A percentile compares a stretch with the other conserved stretches of the same genome.
Evolutionary conservation across 257 asterid genomes (phyloP).

Genomic region (Salvia rosmarinus): DNA sequence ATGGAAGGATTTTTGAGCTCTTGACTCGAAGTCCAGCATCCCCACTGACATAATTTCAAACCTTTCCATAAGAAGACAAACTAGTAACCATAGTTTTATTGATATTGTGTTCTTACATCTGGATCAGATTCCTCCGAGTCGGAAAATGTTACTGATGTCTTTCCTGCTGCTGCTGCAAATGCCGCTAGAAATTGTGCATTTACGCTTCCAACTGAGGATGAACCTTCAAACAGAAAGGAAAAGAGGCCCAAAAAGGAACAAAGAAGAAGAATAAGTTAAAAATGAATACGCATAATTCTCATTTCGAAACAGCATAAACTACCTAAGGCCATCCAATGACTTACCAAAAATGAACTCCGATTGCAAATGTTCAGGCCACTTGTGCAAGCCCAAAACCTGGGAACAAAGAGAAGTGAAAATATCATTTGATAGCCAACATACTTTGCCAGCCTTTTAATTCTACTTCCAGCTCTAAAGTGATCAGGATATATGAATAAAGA

Average conservation of each 20-base stretch:
- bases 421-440: conserved; percentile 33
- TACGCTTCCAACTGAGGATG: conserved; percentile 81
- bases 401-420: conserved; percentile 28
- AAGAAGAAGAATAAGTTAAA: neutral
- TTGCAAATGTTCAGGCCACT: conserved; percentile 92
- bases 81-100: conserved; percentile 19
- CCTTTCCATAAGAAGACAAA: conserved; percentile 31
- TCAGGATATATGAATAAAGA: neutral
- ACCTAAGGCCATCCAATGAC: conserved; percentile 39
- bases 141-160: conserved; percentile 56
- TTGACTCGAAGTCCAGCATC: conserved; percentile 90
- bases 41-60: conserved; percentile 68
- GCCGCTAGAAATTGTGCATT: conserved; percentile 86
- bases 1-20: conserved; percentile 81
- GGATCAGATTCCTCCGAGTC: conserved; percentile 96
- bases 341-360: conserved; percentile 74
- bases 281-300: conserved; percentile 11
- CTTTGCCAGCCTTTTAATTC: conserved; percentile 17
- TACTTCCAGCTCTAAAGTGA: conserved; percentile 12
- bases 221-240: conserved; percentile 49
- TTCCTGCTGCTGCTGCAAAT: conserved; percentile 93
- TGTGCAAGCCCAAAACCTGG: conserved; percentile 76
- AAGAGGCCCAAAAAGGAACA: neutral
- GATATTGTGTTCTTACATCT: conserved; percentile 55
- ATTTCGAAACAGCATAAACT: conserved; percentile 12